Evolutionary conservation across 2,329 filamentous ascomycete genomes (phyloP).

Genomic region (Onygenales sp.): DNA sequence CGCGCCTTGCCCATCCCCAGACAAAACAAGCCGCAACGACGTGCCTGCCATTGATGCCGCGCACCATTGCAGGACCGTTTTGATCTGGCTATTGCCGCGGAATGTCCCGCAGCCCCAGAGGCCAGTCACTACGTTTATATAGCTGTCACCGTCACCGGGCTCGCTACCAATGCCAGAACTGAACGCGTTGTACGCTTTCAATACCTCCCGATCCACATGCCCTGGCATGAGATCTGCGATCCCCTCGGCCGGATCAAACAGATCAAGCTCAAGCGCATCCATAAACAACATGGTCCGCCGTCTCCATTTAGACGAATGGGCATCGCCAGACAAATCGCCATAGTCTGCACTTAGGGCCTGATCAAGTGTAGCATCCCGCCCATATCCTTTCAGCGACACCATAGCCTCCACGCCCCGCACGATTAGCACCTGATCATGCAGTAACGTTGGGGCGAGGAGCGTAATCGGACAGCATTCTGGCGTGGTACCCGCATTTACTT

Average conservation of each 20-base stretch:
- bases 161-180: background rate
- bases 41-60: conserved; percentile 9
- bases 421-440: conserved; percentile 5
- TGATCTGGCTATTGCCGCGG: conserved; percentile 8
- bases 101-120: conserved; percentile 11
- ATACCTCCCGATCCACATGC: conserved; percentile 6
- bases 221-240: conserved; percentile 7
- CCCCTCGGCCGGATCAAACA: background rate
- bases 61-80: conserved; percentile 9
- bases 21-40: conserved; percentile 6
- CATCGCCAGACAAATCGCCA: background rate
- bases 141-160: background rate
- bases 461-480: conserved; percentile 7
- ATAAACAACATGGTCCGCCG: conserved; percentile 9
- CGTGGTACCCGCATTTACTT: conserved; percentile 5
- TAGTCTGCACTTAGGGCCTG: background rate
- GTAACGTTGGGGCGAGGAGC: conserved; percentile 3
- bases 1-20: conserved; percentile 2
- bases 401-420: conserved; percentile 8
- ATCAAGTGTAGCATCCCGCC: conserved; percentile 4
- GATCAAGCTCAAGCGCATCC: conserved; percentile 8
- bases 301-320: conserved; percentile 1
- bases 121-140: conserved; percentile 7
- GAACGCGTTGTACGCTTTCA: conserved; percentile 7
- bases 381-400: conserved; percentile 5